Percentiles rank a stretch among this genome's conserved stretches.
Conservation (phyloP, 257 asterid species). For the Solanum virginianum region DNA sequence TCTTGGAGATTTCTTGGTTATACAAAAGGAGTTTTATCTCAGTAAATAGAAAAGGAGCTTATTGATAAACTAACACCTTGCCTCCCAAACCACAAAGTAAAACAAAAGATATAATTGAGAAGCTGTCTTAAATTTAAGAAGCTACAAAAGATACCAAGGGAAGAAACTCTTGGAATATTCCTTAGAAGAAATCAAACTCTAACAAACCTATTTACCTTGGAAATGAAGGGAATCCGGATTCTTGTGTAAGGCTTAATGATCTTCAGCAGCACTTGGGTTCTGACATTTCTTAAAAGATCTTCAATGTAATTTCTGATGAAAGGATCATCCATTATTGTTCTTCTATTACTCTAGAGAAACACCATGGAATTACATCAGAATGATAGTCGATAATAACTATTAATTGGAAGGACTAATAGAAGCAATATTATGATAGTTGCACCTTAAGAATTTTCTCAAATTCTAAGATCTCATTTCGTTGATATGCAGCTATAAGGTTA, state of each 20-base stretch:
- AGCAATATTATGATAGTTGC: neutral
- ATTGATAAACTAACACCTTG: neutral
- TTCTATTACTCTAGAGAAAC: slow-evolving; percentile 71
- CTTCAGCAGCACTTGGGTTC: slow-evolving; percentile 95
- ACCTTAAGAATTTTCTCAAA: slow-evolving; percentile 96
- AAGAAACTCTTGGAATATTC: neutral
- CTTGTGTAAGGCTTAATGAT: slow-evolving; percentile 97
- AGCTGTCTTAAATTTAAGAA: neutral
- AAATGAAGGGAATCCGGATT: slow-evolving; percentile 89
- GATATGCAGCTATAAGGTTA: slow-evolving; percentile 91
- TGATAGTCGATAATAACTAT: neutral
- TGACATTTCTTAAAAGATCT: slow-evolving; percentile 93
- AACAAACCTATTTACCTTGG: slow-evolving; percentile 39
- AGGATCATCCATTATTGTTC: slow-evolving; percentile 97
- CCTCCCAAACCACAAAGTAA: neutral
- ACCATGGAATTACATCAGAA: neutral
- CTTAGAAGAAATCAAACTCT: neutral
- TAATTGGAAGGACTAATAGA: neutral
- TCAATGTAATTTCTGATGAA: slow-evolving; percentile 93
- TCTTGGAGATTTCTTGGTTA: neutral
- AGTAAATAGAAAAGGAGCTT: neutral
- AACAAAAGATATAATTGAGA: neutral
- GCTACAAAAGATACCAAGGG: neutral
- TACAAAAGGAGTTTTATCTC: neutral
- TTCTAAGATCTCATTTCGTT: slow-evolving; percentile 91